Percentiles rank a stretch among this genome's conserved stretches.
These are phyloP conservation scores for Boletus coccyginus DNA, from an alignment of 768 basidiomycete genomes.

Conservation along the genomic window DNA sequence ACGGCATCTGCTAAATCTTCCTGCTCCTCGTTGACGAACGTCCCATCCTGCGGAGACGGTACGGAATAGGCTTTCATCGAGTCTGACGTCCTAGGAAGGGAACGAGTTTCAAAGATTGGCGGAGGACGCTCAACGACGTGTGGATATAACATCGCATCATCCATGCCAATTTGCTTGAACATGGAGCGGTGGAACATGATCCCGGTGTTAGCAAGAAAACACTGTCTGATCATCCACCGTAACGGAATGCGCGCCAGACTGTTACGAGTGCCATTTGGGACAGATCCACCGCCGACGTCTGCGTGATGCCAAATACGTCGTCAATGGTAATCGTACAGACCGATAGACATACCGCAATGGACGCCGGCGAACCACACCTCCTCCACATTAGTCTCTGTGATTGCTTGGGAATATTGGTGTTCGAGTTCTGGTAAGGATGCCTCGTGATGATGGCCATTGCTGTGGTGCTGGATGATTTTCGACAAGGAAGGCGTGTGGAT, in stretches of 20 bases:
- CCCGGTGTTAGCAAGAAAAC: constrained; percentile 52
- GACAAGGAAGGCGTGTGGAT: neutral
- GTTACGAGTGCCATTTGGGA: constrained; percentile 52
- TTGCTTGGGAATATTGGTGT: constrained; percentile 34
- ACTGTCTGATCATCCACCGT: constrained; percentile 76
- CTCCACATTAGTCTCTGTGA: constrained; percentile 52
- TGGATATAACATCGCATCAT: constrained; percentile 46
- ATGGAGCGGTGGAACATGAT: constrained; percentile 53
- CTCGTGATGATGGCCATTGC: constrained; percentile 9
- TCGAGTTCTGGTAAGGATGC: constrained; percentile 37
- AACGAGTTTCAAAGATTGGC: constrained; percentile 30
- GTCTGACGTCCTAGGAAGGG: constrained; percentile 10
- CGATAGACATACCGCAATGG: constrained; percentile 56
- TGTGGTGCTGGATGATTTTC: neutral
- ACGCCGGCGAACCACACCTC: constrained; percentile 84
- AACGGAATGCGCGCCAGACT: constrained; percentile 69
- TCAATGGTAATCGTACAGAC: neutral
- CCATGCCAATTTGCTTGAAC: constrained; percentile 44
- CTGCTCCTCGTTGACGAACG: constrained; percentile 48
- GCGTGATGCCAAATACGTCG: neutral
- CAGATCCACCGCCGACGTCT: constrained; percentile 79
- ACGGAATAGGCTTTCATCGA: constrained; percentile 8
- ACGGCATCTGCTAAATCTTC: constrained; percentile 63
- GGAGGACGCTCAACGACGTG: constrained; percentile 41
- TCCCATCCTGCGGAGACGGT: constrained; percentile 16